Conservation (phyloP, 208 protist species). For the Trypanosoma boissoni region DNA sequence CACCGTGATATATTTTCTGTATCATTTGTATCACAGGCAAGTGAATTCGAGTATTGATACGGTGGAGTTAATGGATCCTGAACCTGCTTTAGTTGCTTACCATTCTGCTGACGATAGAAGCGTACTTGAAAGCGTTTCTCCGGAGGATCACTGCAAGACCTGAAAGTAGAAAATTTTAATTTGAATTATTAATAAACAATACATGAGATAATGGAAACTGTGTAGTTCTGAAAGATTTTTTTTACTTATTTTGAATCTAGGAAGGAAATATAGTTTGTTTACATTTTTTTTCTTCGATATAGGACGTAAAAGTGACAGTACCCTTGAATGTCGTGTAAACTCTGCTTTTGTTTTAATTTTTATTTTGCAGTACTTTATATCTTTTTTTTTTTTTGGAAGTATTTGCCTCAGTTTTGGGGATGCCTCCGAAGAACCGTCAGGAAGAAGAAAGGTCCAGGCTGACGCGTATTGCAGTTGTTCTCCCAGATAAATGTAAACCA, state of each 20-base stretch:
- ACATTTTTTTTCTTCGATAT: constrained; percentile 1
- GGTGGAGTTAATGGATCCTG: neutral
- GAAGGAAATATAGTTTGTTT: neutral
- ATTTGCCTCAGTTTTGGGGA: constrained; percentile 16
- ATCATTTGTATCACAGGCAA: constrained; percentile 28
- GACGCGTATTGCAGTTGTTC: constrained; percentile 99
- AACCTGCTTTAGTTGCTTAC: too few species aligned
- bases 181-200: constrained; percentile 1
- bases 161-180: constrained; percentile 5
- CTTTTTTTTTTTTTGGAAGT: constrained; percentile 11
- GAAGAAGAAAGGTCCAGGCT: constrained; percentile 90
- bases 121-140: too few species aligned
- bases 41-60: neutral
- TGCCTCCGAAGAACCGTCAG: constrained; percentile 68
- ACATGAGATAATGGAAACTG: neutral
- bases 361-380: constrained; percentile 1
- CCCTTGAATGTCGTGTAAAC: neutral
- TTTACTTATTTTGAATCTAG: neutral
- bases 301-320: neutral
- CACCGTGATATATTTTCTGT: constrained; percentile 32
- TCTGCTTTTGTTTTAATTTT: constrained; percentile 14
- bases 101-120: too few species aligned
- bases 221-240: neutral
- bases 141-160: too few species aligned
- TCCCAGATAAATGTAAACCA: constrained; percentile 98